A percentile compares a stretch with the other conserved stretches of the same genome.
Evolutionary conservation across 2,329 filamentous ascomycete species (phyloP).

Genomic region (Diplodia scrobiculata): DNA sequence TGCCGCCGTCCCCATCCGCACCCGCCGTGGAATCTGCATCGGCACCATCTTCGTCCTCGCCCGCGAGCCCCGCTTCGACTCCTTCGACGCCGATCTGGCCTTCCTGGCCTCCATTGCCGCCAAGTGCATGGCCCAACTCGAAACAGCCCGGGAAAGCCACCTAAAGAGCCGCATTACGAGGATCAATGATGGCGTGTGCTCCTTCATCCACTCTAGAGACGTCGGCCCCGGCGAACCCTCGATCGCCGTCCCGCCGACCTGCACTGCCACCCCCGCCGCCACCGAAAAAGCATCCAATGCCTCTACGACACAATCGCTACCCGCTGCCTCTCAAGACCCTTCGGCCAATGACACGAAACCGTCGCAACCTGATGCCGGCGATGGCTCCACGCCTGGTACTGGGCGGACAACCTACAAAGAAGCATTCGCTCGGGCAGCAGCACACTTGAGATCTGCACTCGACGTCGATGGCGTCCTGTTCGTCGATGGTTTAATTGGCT

Average conservation of each 20-base stretch:
- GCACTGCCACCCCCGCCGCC: neutral
- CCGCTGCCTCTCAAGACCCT: neutral
- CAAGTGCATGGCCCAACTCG: conserved; percentile 31
- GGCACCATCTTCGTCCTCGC: conserved; percentile 31
- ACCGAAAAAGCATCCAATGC: neutral
- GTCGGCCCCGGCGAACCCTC: conserved; percentile 10
- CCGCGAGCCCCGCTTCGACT: conserved; percentile 12
- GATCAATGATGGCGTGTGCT: conserved; percentile 17
- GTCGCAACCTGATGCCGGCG: neutral
- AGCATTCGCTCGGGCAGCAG: conserved; percentile 32
- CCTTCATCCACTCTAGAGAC: conserved; percentile 21
- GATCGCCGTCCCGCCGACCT: neutral
- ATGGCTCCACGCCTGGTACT: neutral
- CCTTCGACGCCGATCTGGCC: conserved; percentile 18
- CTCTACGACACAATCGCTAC: neutral
- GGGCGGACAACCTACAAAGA: conserved; percentile 31
- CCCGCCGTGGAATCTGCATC: conserved; percentile 30
- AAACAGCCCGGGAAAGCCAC: conserved; percentile 29
- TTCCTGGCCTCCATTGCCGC: conserved; percentile 25
- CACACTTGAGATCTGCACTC: conserved; percentile 30
- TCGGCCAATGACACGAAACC: neutral
- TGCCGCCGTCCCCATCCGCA: conserved; percentile 29
- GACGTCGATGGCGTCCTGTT: conserved; percentile 30
- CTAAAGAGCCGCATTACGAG: conserved; percentile 27
- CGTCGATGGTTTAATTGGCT: conserved; percentile 32